Evolutionary conservation across 2,329 filamentous ascomycete genomes (phyloP).

Genomic region (Colletotrichum sp.): DNA sequence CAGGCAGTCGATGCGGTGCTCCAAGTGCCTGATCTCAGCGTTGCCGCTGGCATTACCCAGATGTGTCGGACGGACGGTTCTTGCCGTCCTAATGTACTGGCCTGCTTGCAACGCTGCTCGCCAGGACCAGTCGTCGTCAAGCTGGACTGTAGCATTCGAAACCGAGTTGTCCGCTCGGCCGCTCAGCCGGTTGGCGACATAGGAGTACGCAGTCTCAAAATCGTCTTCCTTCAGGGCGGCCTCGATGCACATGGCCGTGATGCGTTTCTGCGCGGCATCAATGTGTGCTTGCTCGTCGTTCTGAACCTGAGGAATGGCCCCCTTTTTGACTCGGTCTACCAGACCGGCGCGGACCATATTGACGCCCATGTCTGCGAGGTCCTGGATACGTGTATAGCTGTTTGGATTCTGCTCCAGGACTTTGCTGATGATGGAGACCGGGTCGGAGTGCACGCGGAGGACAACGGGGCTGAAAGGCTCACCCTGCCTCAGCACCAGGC

Average conservation of each 20-base stretch:
- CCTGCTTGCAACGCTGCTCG: slow-evolving; percentile 80
- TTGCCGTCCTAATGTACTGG: slow-evolving; percentile 66
- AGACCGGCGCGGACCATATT: slow-evolving; percentile 69
- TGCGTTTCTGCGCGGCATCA: slow-evolving; percentile 61
- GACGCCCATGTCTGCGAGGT: slow-evolving; percentile 71
- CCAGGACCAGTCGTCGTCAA: slow-evolving; percentile 74
- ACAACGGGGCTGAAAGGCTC: slow-evolving; percentile 81
- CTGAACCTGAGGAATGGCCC: slow-evolving; percentile 23
- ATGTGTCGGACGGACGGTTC: slow-evolving; percentile 62
- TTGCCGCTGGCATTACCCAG: slow-evolving; percentile 65
- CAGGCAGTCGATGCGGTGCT: slow-evolving; percentile 82
- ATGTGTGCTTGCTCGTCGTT: slow-evolving; percentile 31
- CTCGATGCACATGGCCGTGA: slow-evolving; percentile 82
- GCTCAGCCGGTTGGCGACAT: slow-evolving; percentile 73
- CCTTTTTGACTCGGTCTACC: slow-evolving; percentile 33
- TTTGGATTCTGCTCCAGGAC: slow-evolving; percentile 77
- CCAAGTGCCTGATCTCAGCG: slow-evolving; percentile 71
- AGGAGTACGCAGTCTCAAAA: slow-evolving; percentile 88
- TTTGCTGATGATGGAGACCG: slow-evolving; percentile 73
- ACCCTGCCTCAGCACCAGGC: slow-evolving; percentile 78
- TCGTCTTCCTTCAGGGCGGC: slow-evolving; percentile 77
- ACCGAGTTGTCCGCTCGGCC: slow-evolving; percentile 28
- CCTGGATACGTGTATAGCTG: slow-evolving; percentile 76
- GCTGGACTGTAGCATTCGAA: slow-evolving; percentile 28
- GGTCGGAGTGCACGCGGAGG: slow-evolving; percentile 77